phyloP scores from a whole-genome alignment of 1,139 yeast species.

The Suhomyces bribrorum region DNA sequence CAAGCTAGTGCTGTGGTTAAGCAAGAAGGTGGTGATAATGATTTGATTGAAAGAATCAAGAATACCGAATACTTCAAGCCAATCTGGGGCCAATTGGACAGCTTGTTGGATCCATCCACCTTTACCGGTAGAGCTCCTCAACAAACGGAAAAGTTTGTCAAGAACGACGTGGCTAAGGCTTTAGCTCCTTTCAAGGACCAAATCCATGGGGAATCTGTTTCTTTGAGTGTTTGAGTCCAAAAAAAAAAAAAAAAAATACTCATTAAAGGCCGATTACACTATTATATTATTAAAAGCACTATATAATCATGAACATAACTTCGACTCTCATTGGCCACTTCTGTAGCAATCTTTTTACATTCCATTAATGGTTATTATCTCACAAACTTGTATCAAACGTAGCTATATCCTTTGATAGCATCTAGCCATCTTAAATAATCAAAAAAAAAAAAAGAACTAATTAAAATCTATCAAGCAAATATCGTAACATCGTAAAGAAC shows the following conservation, averaged over 20 bases:
- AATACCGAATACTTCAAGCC: constrained; percentile 85
- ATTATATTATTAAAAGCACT: too few species aligned
- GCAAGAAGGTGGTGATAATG: constrained; percentile 98
- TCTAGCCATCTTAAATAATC: neutral
- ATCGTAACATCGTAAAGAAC: neutral
- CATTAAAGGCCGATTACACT: too few species aligned
- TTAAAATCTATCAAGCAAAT: neutral
- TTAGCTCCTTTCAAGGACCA: constrained; percentile 64
- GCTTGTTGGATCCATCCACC: constrained; percentile 84
- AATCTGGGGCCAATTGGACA: constrained; percentile 79
- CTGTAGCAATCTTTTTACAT: too few species aligned
- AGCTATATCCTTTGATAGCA: neutral
- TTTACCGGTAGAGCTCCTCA: constrained; percentile 99
- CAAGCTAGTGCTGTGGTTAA: constrained; percentile 97
- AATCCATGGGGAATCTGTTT: constrained; percentile 64
- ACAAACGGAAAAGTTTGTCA: constrained; percentile 92
- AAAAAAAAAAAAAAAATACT: neutral
- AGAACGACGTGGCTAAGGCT: constrained; percentile 81
- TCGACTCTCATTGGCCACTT: too few species aligned
- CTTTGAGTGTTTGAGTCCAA: constrained; percentile 38
- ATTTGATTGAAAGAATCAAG: constrained; percentile 85
- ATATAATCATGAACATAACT: too few species aligned
- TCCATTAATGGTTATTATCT: too few species aligned
- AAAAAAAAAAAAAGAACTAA: neutral
- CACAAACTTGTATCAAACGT: neutral